phyloP scores from a whole-genome alignment of 2,329 filamentous ascomycete species.

The Arthrobotrys iridis region DNA sequence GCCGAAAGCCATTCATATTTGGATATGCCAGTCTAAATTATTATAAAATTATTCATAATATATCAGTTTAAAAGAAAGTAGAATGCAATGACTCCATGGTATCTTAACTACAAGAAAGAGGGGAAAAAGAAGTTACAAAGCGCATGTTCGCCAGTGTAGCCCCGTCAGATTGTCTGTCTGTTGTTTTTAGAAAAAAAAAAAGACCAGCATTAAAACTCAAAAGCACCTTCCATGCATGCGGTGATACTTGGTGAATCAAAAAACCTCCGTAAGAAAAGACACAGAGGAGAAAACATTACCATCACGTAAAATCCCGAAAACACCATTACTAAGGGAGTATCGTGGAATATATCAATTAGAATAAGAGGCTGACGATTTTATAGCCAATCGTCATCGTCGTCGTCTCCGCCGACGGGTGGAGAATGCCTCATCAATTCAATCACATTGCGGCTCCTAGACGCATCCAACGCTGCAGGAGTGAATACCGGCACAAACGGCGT shows the following conservation, averaged over 20 bases:
- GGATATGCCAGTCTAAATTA: no score
- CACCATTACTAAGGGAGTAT: background rate
- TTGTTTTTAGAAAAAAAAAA: no score
- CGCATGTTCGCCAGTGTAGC: no score
- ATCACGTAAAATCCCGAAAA: background rate
- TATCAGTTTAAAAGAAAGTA: background rate
- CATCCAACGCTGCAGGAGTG: slow-evolving; percentile 38
- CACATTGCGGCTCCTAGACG: slow-evolving; percentile 48
- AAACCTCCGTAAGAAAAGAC: background rate
- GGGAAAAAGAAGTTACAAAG: no score
- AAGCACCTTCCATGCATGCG: background rate
- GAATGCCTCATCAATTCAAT: slow-evolving; percentile 44
- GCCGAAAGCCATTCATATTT: no score
- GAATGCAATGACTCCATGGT: background rate
- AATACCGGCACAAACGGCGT: slow-evolving; percentile 13
- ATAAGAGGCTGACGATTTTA: background rate
- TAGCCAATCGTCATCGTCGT: slow-evolving; percentile 48
- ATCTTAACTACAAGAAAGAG: slow-evolving; percentile 1
- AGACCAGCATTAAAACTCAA: background rate
- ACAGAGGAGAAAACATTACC: background rate
- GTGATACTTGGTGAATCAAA: background rate
- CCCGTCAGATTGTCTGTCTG: no score
- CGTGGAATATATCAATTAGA: background rate
- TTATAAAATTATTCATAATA: no score
- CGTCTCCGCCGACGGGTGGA: slow-evolving; percentile 10